Evolutionary conservation across 2,329 filamentous ascomycete genomes (phyloP).

Genomic region (Tolypocladium cylindrosporum): DNA sequence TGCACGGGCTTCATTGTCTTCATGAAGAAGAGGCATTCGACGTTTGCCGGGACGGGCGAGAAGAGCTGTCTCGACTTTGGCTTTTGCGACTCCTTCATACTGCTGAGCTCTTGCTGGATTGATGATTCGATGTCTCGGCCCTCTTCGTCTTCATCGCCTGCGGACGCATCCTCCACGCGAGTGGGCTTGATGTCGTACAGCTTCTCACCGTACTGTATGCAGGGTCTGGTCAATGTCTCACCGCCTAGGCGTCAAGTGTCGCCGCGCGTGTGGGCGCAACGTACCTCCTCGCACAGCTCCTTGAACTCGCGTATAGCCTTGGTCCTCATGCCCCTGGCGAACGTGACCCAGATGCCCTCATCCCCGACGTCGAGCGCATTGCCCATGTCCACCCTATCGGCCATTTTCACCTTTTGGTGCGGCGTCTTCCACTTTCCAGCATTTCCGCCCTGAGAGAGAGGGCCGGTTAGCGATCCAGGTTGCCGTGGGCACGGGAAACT

Average conservation of each 20-base stretch:
- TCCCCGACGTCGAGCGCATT: slow-evolving; percentile 55
- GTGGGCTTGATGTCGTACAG: slow-evolving; percentile 41
- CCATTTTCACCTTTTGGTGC: slow-evolving; percentile 42
- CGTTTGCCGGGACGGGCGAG: slow-evolving; percentile 39
- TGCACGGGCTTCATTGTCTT: slow-evolving; percentile 45
- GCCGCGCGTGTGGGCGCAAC: slow-evolving; percentile 5
- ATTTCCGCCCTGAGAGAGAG: slow-evolving; percentile 32
- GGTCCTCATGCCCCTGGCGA: slow-evolving; percentile 59
- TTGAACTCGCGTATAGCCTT: slow-evolving; percentile 60
- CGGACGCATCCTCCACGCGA: slow-evolving; percentile 20
- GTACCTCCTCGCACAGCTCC: slow-evolving; percentile 56
- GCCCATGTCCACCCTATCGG: slow-evolving; percentile 29
- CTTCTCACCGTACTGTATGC: slow-evolving; percentile 51
- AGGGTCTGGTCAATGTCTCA: slow-evolving; percentile 5
- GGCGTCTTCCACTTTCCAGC: slow-evolving; percentile 52
- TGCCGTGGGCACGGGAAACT: neutral
- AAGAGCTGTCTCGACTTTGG: slow-evolving; percentile 37
- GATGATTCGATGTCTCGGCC: slow-evolving; percentile 60
- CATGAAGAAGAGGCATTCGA: slow-evolving; percentile 57
- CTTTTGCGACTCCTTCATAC: slow-evolving; percentile 38
- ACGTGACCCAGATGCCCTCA: slow-evolving; percentile 69
- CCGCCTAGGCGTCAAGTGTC: neutral
- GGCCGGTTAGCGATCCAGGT: neutral
- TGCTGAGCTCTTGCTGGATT: slow-evolving; percentile 61
- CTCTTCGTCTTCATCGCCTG: slow-evolving; percentile 31